phyloP scores from a whole-genome alignment of 345 rosid genomes.

The Sisymbrium irio region DNA sequence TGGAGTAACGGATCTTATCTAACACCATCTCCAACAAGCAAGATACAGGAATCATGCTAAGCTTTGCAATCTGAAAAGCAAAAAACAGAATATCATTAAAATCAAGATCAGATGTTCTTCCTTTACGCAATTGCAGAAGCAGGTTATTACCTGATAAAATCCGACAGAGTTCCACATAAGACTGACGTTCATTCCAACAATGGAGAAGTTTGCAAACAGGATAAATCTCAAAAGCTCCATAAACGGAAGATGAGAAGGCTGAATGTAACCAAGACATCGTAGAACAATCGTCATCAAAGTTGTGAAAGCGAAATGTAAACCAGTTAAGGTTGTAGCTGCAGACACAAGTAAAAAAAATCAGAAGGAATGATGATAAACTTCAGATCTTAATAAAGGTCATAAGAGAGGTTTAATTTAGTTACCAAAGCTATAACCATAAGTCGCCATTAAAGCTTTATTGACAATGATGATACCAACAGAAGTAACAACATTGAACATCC shows the following conservation, averaged over 20 bases:
- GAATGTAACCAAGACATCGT: slow-evolving; percentile 90
- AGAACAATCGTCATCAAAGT: slow-evolving; percentile 73
- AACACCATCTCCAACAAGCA: slow-evolving; percentile 89
- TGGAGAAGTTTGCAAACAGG: slow-evolving; percentile 84
- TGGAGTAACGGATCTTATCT: slow-evolving; percentile 87
- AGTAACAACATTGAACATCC: slow-evolving; percentile 99
- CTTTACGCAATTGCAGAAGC: not conserved
- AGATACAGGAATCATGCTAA: slow-evolving; percentile 96
- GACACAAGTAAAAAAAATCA: slow-evolving; percentile 42
- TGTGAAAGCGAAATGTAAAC: slow-evolving; percentile 87
- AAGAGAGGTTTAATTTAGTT: slow-evolving; percentile 22
- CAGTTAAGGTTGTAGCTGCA: slow-evolving; percentile 97
- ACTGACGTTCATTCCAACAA: slow-evolving; percentile 99
- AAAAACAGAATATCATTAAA: slow-evolving; percentile 20
- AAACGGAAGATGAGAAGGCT: slow-evolving; percentile 84
- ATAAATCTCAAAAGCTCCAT: slow-evolving; percentile 78
- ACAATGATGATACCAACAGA: slow-evolving; percentile 95
- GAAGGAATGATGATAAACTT: not conserved
- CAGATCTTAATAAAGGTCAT: not conserved
- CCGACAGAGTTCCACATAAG: slow-evolving; percentile 99
- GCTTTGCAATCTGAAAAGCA: slow-evolving; percentile 76
- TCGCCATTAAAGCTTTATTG: slow-evolving; percentile 96
- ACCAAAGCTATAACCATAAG: slow-evolving; percentile 97
- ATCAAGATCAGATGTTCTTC: not conserved
- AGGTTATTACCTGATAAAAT: slow-evolving; percentile 74